phyloP scores from a whole-genome alignment of 768 basidiomycete species.

The Auricularia cornea region DNA sequence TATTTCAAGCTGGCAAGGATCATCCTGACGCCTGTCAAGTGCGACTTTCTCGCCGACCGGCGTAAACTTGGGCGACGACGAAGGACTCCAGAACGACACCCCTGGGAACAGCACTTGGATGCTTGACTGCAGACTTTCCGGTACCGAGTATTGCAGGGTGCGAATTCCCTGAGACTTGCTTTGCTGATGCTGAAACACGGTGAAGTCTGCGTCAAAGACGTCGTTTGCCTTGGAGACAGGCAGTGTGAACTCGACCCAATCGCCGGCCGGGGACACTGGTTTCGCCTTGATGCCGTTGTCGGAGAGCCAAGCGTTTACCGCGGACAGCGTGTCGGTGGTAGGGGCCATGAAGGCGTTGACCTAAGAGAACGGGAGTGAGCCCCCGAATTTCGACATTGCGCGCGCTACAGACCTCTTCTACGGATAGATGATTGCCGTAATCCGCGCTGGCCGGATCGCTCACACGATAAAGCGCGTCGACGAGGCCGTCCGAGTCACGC shows the following conservation, averaged over 20 bases:
- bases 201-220: constrained; percentile 28
- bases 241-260: constrained; percentile 28
- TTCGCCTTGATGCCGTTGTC: constrained; percentile 1
- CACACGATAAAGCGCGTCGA: not conserved
- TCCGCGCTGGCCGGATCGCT: not conserved
- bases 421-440: not conserved
- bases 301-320: constrained; percentile 6
- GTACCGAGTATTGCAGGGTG: constrained; percentile 32
- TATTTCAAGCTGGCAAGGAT: not conserved
- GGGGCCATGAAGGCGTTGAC: constrained; percentile 7
- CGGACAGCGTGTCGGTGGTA: constrained; percentile 2
- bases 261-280: constrained; percentile 12
- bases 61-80: constrained; percentile 16
- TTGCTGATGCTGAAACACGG: constrained; percentile 23
- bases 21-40: not conserved
- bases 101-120: constrained; percentile 14
- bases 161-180: constrained; percentile 23
- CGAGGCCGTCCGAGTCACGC: not conserved
- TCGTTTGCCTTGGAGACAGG: constrained; percentile 28
- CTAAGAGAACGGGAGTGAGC: not conserved
- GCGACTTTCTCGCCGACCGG: constrained; percentile 21
- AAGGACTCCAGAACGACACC: not conserved
- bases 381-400: not conserved
- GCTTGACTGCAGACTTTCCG: constrained; percentile 20
- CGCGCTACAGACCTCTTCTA: not conserved